phyloP scores from a whole-genome alignment of 1,139 yeast species.

The Sugiyamaella pinicola region DNA sequence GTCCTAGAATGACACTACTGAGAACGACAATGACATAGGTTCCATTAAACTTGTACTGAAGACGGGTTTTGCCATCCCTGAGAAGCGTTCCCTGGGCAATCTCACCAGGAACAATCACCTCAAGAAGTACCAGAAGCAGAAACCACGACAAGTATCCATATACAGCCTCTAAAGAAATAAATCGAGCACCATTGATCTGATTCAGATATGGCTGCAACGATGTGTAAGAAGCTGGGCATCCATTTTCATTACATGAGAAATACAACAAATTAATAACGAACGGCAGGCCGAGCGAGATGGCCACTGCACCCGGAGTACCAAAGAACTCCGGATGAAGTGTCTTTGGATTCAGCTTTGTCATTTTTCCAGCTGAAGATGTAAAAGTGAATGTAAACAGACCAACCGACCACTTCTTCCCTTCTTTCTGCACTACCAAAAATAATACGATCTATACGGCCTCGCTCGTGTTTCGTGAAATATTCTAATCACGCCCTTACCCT shows the following conservation, averaged over 20 bases:
- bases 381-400: neutral
- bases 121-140: conserved; percentile 61
- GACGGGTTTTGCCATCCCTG: conserved; percentile 66
- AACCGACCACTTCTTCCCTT: neutral
- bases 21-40: conserved; percentile 55
- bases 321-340: conserved; percentile 74
- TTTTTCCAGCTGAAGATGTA: neutral
- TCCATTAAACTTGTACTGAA: conserved; percentile 84
- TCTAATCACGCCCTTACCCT: neutral
- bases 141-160: conserved; percentile 76
- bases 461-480: conserved; percentile 5
- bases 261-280: conserved; percentile 59
- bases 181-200: conserved; percentile 27
- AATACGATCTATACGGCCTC: conserved; percentile 2
- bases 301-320: conserved; percentile 74
- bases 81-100: conserved; percentile 64
- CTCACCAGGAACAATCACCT: conserved; percentile 73
- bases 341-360: conserved; percentile 59
- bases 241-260: conserved; percentile 46
- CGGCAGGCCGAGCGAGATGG: conserved; percentile 70
- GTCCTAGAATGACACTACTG: conserved; percentile 49
- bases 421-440: neutral
- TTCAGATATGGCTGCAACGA: conserved; percentile 41
- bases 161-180: conserved; percentile 52
- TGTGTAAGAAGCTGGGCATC: conserved; percentile 40